phyloP scores from a whole-genome alignment of 805 yeast species.

The Tetrapisispora nanseiensis region DNA sequence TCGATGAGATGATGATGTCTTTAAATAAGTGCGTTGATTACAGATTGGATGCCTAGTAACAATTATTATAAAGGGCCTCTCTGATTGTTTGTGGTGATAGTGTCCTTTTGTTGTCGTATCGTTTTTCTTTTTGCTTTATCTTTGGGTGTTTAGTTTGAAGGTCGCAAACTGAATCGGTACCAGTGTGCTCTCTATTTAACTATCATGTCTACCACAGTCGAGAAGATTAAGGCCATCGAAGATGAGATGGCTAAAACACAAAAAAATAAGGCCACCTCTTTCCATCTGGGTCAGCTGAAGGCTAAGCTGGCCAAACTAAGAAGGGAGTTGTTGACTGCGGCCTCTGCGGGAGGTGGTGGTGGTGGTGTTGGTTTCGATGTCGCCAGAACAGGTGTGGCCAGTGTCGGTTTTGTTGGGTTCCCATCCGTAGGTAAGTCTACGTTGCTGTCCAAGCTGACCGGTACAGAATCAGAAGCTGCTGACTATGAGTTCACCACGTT shows the following conservation, averaged over 20 bases:
- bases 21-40: too few relatives aligned
- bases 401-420: slow-evolving; percentile 96
- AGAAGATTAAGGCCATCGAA: slow-evolving; percentile 77
- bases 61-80: too few relatives aligned
- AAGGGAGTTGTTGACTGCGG: slow-evolving; percentile 74
- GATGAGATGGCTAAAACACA: slow-evolving; percentile 98
- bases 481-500: slow-evolving; percentile 96
- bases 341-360: slow-evolving; percentile 69
- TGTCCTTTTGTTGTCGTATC: too few relatives aligned
- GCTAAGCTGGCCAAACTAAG: slow-evolving; percentile 93
- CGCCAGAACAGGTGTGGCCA: slow-evolving; percentile 96
- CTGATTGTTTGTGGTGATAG: too few relatives aligned
- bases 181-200: too few relatives aligned
- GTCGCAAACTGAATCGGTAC: too few relatives aligned
- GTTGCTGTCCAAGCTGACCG: slow-evolving; percentile 76
- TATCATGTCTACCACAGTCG: slow-evolving; percentile 63
- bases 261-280: slow-evolving; percentile 94
- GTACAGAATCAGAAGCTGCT: slow-evolving; percentile 96
- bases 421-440: slow-evolving; percentile 91
- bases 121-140: too few relatives aligned
- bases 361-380: slow-evolving; percentile 95
- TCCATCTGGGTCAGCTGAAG: slow-evolving; percentile 93
- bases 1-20: too few relatives aligned
- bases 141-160: too few relatives aligned
- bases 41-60: too few relatives aligned